phyloP scores from a whole-genome alignment of 2,329 filamentous ascomycete species.

The Trichoderma pleuroti region DNA sequence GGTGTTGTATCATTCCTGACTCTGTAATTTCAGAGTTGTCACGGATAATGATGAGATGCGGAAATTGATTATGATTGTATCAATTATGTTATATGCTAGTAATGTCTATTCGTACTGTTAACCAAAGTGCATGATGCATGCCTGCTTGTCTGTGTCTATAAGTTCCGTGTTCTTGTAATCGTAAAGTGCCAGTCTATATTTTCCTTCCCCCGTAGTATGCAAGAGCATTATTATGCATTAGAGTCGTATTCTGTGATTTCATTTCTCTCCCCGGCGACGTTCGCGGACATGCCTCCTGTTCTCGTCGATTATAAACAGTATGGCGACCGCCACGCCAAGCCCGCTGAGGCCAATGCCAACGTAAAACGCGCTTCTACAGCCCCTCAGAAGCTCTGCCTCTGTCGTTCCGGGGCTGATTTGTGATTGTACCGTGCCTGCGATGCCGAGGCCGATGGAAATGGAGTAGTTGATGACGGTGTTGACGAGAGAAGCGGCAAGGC shows the following conservation, averaged over 20 bases:
- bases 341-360: constrained; percentile 13
- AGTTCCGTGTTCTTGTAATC: neutral
- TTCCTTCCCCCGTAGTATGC: neutral
- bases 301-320: constrained; percentile 4
- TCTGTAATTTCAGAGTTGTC: neutral
- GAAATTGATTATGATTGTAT: neutral
- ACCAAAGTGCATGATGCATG: neutral
- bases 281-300: neutral
- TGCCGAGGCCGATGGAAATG: constrained; percentile 59
- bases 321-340: neutral
- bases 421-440: constrained; percentile 53
- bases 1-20: neutral
- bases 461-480: constrained; percentile 62
- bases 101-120: neutral
- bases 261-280: neutral
- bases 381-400: constrained; percentile 17
- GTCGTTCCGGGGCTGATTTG: constrained; percentile 29
- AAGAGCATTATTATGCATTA: neutral
- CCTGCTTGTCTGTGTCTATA: neutral
- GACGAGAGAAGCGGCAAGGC: constrained; percentile 47
- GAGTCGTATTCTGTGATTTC: neutral
- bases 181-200: neutral
- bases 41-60: neutral
- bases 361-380: constrained; percentile 35
- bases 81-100: neutral